Evolutionary conservation across 495 filamentous ascomycete genomes (phyloP).

Genomic region (Penicillium diatomitis): DNA sequence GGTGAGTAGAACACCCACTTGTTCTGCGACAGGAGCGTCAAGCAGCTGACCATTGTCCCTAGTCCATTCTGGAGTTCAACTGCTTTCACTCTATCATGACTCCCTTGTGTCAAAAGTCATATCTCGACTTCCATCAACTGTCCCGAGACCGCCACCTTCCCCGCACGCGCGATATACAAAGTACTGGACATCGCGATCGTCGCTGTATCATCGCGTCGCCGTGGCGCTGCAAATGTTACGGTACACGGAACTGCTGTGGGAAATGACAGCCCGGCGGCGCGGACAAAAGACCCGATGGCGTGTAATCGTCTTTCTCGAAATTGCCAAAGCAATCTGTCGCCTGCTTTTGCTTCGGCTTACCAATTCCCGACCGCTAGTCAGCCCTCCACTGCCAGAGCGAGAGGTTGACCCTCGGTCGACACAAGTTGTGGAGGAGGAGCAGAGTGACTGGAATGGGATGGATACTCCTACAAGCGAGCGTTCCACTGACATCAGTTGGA

Average conservation of each 20-base stretch:
- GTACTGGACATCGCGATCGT: conserved; percentile 72
- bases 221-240: conserved; percentile 77
- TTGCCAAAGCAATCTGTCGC: conserved; percentile 78
- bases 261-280: conserved; percentile 77
- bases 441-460: conserved; percentile 37
- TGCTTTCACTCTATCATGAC: conserved; percentile 92
- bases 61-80: conserved; percentile 78
- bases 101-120: conserved; percentile 66
- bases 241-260: conserved; percentile 82
- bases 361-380: conserved; percentile 72
- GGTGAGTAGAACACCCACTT: conserved; percentile 27
- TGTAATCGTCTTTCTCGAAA: conserved; percentile 78
- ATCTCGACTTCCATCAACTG: conserved; percentile 35
- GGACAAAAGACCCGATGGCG: conserved; percentile 82
- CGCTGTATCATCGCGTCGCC: conserved; percentile 68
- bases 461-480: conserved; percentile 39
- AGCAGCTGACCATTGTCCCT: conserved; percentile 3
- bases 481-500: conserved; percentile 53
- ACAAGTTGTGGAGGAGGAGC: conserved; percentile 42
- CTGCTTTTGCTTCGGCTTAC: conserved; percentile 77
- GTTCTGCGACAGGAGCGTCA: background rate
- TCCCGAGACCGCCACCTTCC: conserved; percentile 44
- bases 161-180: conserved; percentile 85
- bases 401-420: conserved; percentile 58
- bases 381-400: conserved; percentile 76